Conservation (phyloP, 768 basidiomycete species). For the Agaricus subrufescens region DNA sequence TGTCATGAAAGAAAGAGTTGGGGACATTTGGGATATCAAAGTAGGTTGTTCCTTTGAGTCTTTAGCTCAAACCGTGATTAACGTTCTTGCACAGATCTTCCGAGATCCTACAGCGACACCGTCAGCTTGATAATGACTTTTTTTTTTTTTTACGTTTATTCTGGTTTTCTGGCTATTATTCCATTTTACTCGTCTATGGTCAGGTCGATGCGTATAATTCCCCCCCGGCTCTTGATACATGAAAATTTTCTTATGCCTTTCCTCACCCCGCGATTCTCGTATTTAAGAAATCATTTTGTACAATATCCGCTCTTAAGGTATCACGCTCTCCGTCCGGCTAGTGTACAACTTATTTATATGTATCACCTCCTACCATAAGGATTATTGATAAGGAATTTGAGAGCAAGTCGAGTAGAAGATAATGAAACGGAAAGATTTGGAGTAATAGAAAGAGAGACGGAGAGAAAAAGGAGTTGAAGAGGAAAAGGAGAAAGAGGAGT, state of each 20-base stretch:
- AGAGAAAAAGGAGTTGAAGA: too few species aligned
- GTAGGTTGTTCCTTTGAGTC: constrained; percentile 28
- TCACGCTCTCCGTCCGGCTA: neutral
- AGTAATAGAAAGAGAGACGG: too few species aligned
- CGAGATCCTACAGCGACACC: constrained; percentile 41
- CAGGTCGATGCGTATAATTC: too few species aligned
- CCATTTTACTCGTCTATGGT: too few species aligned
- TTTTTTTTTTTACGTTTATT: constrained; percentile 7
- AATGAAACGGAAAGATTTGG: too few species aligned
- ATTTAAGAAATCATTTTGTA: constrained; percentile 4
- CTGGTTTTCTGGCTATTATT: constrained; percentile 6
- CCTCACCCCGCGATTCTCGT: neutral
- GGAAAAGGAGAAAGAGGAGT: too few species aligned
- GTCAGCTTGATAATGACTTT: constrained; percentile 22
- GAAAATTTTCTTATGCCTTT: neutral
- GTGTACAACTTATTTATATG: constrained; percentile 9
- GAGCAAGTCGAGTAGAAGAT: too few species aligned
- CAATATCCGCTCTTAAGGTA: neutral
- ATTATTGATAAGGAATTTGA: too few species aligned
- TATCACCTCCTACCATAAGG: too few species aligned
- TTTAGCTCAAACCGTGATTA: neutral
- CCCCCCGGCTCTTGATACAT: too few species aligned
- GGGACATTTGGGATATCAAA: constrained; percentile 74
- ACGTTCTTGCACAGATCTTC: constrained; percentile 32
- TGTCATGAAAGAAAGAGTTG: constrained; percentile 39